These are phyloP conservation scores for Phaseolus lunatus DNA, from an alignment of 306 rosid genomes.

Conservation along the genomic window DNA sequence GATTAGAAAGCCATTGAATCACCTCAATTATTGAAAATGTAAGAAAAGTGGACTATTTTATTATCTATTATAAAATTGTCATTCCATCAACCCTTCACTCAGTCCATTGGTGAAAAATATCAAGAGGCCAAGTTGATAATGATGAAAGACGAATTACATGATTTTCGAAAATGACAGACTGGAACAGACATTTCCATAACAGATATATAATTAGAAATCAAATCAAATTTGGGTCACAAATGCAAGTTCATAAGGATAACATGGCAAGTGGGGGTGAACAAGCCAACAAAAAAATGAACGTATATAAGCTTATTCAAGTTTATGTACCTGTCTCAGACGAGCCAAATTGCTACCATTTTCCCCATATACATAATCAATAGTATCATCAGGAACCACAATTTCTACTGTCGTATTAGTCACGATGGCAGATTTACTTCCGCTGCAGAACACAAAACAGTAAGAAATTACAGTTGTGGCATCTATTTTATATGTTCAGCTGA, in stretches of 20 bases:
- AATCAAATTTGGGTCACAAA: constrained; percentile 13
- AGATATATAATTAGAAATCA: constrained; percentile 2
- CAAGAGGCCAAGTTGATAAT: not conserved
- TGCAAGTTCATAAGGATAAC: constrained; percentile 9
- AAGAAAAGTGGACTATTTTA: not conserved
- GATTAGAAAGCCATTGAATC: not conserved
- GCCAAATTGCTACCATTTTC: constrained; percentile 87
- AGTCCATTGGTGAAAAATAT: not conserved
- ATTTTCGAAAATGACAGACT: not conserved
- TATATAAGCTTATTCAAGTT: not conserved
- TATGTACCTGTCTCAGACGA: constrained; percentile 87
- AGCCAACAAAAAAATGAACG: constrained; percentile 6
- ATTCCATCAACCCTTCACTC: not conserved
- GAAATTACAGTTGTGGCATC: constrained; percentile 22
- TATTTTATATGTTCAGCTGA: constrained; percentile 3
- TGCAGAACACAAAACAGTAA: constrained; percentile 48
- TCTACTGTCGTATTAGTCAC: constrained; percentile 94
- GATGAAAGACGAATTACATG: not conserved
- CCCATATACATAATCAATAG: constrained; percentile 83
- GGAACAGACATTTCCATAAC: not conserved
- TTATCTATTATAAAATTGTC: not conserved
- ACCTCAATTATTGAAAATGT: constrained; percentile 17
- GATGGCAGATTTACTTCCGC: constrained; percentile 88
- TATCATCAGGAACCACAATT: constrained; percentile 89
- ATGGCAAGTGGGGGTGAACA: constrained; percentile 25